phyloP scores from a whole-genome alignment of 352 stramenopile genomes.

The Globisporangium splendens region DNA sequence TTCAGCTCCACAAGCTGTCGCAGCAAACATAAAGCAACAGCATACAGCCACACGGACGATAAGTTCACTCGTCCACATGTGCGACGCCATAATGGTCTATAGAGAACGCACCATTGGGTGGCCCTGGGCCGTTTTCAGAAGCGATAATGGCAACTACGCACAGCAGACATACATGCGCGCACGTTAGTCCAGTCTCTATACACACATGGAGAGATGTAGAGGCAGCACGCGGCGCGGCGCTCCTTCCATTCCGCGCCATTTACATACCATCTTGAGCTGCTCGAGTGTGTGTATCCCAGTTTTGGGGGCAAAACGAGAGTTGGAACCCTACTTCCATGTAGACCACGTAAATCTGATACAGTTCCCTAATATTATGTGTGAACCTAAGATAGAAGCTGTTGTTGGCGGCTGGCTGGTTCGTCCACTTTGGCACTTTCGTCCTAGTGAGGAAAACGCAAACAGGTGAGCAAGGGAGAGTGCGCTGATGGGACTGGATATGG shows the following conservation, averaged over 20 bases:
- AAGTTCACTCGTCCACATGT: too few relatives aligned
- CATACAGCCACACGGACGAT: too few relatives aligned
- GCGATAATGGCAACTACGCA: constrained; percentile 91
- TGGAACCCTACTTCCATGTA: neutral
- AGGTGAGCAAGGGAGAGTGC: too few relatives aligned
- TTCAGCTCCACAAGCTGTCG: constrained; percentile 97
- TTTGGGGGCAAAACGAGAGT: neutral
- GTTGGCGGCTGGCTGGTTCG: too few relatives aligned
- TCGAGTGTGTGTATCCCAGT: too few relatives aligned
- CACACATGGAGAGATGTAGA: neutral
- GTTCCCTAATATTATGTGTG: too few relatives aligned
- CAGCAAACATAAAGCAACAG: too few relatives aligned
- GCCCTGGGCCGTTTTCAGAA: constrained; percentile 94
- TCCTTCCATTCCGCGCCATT: neutral
- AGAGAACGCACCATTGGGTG: constrained; percentile 84
- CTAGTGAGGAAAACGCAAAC: too few relatives aligned
- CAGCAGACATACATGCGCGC: constrained; percentile 8
- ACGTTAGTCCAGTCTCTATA: constrained; percentile 6
- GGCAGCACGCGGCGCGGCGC: neutral
- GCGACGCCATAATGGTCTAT: too few relatives aligned
- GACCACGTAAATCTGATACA: neutral
- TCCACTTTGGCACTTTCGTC: too few relatives aligned
- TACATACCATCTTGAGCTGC: neutral
- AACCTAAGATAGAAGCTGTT: too few relatives aligned
- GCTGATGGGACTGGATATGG: too few relatives aligned